Evolutionary conservation across 441 rosid species (phyloP), one percentile per base, ranked within the genome.

Genomic region (Gossypium lobatum): DNA sequence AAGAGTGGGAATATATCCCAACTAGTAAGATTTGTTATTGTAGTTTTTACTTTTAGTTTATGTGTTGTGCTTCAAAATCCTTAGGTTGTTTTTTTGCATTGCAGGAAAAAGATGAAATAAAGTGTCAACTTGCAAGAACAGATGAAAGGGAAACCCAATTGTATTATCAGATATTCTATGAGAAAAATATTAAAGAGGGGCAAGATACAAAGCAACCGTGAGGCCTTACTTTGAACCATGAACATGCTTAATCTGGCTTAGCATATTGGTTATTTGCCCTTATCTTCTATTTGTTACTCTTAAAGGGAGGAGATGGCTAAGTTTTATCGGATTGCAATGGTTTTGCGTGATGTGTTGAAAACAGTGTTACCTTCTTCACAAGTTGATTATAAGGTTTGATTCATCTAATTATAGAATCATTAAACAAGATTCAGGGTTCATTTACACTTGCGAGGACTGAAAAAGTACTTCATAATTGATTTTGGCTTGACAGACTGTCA

Each of bases 221-320:
- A 89, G 97, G 70, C 78, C 79, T 78, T 26, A 55, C 78, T 69
- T 76, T 73, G 16, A 26, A 23, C 25, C 48, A 6, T 70, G 18
- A 54, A 9, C 31, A 11, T 57, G 50, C 73, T 70, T 76, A 72
- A 52, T 64, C 70, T 75, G 42, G 50, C 71, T 64, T 67, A 48
- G 28, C 55, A 23, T 76, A 72, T 64, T 52, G 58, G 68, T 82
- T 60, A 55, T 70, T 72, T 76, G 16, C 69, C 70, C 74, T 45
- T 68, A 71, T 17, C 73, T 67, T 77, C 46, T 68, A 37, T 70
- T 75, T 75, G 73, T 7, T 16, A 55, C 64, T 66, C 63, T 78
- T 88, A 77, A 83, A 96, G 98, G 87, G 96, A 93, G 87, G 96
- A 92, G 89, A 92, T 92, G 97, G 89, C 88, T 62, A 93, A 88